Percentiles rank a stretch among this genome's conserved stretches.
Evolutionary conservation across 139 green algal genomes (phyloP).

Genomic region (Tetraselmis chui): DNA sequence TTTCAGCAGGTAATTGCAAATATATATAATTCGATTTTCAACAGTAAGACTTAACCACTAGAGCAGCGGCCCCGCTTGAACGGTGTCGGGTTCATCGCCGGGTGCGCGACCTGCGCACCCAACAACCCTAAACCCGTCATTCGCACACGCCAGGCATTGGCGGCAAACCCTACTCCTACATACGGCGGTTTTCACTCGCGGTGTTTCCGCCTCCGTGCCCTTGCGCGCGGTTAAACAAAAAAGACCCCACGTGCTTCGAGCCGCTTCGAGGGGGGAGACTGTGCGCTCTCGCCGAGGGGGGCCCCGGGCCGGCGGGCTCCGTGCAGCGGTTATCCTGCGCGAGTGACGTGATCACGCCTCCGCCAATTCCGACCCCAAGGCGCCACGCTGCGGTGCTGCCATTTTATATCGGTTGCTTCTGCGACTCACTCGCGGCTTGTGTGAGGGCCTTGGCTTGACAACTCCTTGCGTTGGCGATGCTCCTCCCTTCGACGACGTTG

Average conservation of each 20-base stretch:
- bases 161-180: background rate
- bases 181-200: background rate
- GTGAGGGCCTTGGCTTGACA: no score
- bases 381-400: background rate
- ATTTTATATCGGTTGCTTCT: background rate
- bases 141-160: background rate
- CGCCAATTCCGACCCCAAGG: background rate
- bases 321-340: background rate
- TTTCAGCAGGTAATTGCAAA: no score
- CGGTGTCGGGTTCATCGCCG: no score
- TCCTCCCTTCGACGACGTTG: no score
- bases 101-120: background rate
- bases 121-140: background rate
- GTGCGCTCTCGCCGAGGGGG: background rate
- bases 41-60: no score
- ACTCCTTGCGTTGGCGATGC: no score
- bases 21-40: no score
- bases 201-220: background rate
- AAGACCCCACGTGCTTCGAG: background rate
- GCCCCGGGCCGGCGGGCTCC: no score
- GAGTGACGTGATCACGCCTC: background rate
- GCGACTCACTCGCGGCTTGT: no score
- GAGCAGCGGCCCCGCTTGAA: background rate
- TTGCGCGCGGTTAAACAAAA: background rate
- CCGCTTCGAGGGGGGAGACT: background rate